A percentile compares a stretch with the other conserved stretches of the same genome.
Conservation (phyloP, 306 rosid species). For the Begonia fuchsioides region DNA sequence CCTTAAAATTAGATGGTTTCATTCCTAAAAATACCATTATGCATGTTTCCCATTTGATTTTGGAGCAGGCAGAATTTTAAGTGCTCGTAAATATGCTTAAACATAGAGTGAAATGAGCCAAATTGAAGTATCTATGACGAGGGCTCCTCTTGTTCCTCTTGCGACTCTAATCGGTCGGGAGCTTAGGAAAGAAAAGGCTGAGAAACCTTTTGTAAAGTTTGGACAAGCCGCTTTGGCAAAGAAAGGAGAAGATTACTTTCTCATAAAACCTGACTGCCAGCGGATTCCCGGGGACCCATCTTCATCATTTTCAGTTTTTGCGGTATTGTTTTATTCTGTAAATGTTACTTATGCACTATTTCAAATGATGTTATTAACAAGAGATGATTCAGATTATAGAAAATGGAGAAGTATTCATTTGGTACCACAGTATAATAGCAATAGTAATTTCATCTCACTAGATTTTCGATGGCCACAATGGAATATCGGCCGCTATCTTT, state of each 20-base stretch:
- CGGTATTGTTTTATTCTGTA: conserved; percentile 35
- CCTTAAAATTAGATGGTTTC: not conserved
- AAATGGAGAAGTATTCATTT: conserved; percentile 21
- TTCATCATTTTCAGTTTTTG: conserved; percentile 73
- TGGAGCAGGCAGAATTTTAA: conserved; percentile 1
- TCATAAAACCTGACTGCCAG: conserved; percentile 66
- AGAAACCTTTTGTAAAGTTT: conserved; percentile 69
- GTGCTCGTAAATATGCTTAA: conserved; percentile 14
- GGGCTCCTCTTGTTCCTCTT: conserved; percentile 58
- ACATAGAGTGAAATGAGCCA: conserved; percentile 52
- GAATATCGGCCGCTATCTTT: conserved; percentile 90
- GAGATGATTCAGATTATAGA: too few species aligned
- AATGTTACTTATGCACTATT: too few species aligned
- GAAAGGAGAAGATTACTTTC: conserved; percentile 95
- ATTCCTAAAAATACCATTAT: not conserved
- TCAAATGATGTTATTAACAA: too few species aligned
- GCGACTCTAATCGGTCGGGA: conserved; percentile 92
- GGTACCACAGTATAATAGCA: conserved; percentile 24
- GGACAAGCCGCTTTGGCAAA: conserved; percentile 98
- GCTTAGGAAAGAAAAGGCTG: conserved; percentile 61
- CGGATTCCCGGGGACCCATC: conserved; percentile 64
- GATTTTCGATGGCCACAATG: conserved; percentile 97
- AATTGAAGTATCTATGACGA: conserved; percentile 44
- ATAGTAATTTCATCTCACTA: conserved; percentile 32
- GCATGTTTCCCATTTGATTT: not conserved